Evolutionary conservation across 768 basidiomycete genomes (phyloP), one percentile per base, ranked within the genome.

Genomic region (Terana coerulea): DNA sequence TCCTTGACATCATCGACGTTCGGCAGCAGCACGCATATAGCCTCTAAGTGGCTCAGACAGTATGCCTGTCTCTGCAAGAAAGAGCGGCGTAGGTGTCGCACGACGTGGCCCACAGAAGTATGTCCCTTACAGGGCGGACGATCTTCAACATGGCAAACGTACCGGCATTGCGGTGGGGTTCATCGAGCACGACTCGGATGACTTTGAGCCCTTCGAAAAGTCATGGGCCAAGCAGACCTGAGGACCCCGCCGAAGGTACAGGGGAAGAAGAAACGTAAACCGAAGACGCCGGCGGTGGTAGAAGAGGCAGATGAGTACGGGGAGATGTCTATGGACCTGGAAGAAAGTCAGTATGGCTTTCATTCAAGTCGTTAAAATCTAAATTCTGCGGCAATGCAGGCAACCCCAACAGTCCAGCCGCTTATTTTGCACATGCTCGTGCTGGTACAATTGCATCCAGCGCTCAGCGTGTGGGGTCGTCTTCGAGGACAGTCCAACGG

Each of bases 141-240:
- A 90, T 59, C 79, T 81, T 10, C 79, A 79, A 44, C 86, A 84
- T 49, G 89, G 89, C 15, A 90, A 88, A 76, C 87, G 82, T 64
- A 91, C 89, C 0, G 89, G 89, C 4, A 75, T 89, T 48, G 74
- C 79, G 0, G 82, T 91, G 12, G 76, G 70, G 33, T 78, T 79
- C 60, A 80, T 90, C 50, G 80, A 85, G 54, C 82, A 81, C 58
- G 81, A 79, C 63, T 86, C 86, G 22, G 89, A 90, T 66, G 89
- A 87, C 25, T 90, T 91, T 63, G 88, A 91, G 64, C 84, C 82
- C 0, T 91, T 91, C 64, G 86, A 86, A 49, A 77, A 88, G 60
- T 91, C 47, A 75, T 91, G 40, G 75, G 77, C 45, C 85, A 87
- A 60, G 86, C 78, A 2, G 85, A 86, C 68, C 76, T 76, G 43